Evolutionary conservation across 2,329 filamentous ascomycete species (phyloP).

Genomic region (Neopestalotiopsis clavispora): DNA sequence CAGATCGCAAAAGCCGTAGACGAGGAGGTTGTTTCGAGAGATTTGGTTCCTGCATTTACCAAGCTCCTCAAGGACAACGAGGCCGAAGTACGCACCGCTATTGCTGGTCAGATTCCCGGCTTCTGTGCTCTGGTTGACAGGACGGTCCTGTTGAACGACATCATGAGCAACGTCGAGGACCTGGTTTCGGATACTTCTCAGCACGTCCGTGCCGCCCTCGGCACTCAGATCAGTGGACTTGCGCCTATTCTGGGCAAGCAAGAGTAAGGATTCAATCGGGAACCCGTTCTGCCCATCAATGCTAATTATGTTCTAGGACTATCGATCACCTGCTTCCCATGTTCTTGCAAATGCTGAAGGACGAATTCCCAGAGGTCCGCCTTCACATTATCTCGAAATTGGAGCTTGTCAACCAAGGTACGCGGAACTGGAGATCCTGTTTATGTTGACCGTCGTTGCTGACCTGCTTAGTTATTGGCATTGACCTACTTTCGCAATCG

Average conservation of each 20-base stretch:
- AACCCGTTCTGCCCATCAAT: constrained; percentile 10
- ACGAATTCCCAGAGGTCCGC: constrained; percentile 96
- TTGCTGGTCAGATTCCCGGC: constrained; percentile 95
- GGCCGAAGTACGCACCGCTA: constrained; percentile 94
- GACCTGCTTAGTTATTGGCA: constrained; percentile 79
- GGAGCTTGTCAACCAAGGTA: constrained; percentile 95
- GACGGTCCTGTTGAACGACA: constrained; percentile 87
- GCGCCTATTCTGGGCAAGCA: constrained; percentile 97
- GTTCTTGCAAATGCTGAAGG: constrained; percentile 99
- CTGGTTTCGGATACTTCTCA: constrained; percentile 95
- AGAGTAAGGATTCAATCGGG: constrained; percentile 68
- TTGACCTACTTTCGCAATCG: constrained; percentile 94
- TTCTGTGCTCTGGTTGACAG: constrained; percentile 92
- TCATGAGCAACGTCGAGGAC: constrained; percentile 96
- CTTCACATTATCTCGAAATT: constrained; percentile 99
- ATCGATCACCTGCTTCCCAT: constrained; percentile 96
- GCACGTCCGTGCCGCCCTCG: constrained; percentile 92
- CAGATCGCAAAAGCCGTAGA: constrained; percentile 98
- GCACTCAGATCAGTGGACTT: constrained; percentile 95
- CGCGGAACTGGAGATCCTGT: constrained; percentile 25
- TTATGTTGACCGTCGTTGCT: constrained; percentile 17
- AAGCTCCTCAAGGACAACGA: constrained; percentile 98
- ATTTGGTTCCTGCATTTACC: constrained; percentile 95
- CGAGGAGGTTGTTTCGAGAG: constrained; percentile 91
- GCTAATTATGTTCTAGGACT: constrained; percentile 62